Evolutionary conservation across 2,329 filamentous ascomycete genomes (phyloP).

Genomic region (Tolypocladium sp.): DNA sequence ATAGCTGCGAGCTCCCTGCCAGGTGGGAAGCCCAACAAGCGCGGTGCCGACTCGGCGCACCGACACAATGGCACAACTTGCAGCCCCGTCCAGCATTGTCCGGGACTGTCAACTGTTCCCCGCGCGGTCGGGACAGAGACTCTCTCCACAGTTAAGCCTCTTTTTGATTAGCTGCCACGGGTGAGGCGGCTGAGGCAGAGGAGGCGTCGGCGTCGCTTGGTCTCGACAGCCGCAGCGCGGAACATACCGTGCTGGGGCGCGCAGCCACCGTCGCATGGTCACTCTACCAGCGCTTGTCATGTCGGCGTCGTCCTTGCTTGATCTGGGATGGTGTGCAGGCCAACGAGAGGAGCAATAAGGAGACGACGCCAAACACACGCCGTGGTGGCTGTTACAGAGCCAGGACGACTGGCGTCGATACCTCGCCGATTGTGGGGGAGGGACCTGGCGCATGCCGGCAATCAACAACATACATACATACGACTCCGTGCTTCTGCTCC

Average conservation of each 20-base stretch:
- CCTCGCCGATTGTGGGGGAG: background rate
- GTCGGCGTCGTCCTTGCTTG: background rate
- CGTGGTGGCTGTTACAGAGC: background rate
- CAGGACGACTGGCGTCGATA: background rate
- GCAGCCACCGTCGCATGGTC: conserved; percentile 3
- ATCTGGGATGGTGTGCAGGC: background rate
- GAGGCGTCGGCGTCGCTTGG: background rate
- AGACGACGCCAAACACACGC: background rate
- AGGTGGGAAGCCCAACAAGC: background rate
- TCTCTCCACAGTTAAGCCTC: background rate
- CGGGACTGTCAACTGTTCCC: background rate
- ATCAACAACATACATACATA: background rate
- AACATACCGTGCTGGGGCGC: conserved; percentile 1
- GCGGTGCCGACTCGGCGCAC: background rate
- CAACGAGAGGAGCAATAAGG: background rate
- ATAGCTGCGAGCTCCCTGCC: background rate
- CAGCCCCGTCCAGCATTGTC: background rate
- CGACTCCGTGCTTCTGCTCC: background rate
- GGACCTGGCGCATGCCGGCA: background rate
- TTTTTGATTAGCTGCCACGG: conserved; percentile 3
- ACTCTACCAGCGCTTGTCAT: background rate
- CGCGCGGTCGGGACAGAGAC: background rate
- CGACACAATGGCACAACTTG: background rate
- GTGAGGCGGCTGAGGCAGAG: conserved; percentile 1
- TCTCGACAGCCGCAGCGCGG: background rate